Evolutionary conservation across 345 rosid genomes (phyloP).

Genomic region (Sisymbrium irio): DNA sequence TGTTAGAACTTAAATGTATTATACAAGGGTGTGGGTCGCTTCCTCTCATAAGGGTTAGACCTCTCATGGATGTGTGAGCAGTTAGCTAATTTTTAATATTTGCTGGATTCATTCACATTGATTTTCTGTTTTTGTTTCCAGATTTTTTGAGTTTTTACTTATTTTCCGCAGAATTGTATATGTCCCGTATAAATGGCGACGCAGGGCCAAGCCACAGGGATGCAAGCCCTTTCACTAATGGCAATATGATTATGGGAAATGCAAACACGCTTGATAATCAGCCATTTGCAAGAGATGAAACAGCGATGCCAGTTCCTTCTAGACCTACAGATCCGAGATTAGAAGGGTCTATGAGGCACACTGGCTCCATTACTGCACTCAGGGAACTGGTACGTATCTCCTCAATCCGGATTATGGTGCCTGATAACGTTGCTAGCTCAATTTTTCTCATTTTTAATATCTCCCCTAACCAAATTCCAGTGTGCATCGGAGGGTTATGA

Average conservation of each 20-base stretch:
- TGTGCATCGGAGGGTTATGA: conserved; percentile 79
- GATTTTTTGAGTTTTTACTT: not conserved
- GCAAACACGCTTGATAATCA: conserved; percentile 48
- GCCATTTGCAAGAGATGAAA: conserved; percentile 53
- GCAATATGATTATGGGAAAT: conserved; percentile 53
- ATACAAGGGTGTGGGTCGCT: conserved; percentile 3
- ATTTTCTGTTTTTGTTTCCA: conserved; percentile 14
- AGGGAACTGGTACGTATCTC: conserved; percentile 72
- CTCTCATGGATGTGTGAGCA: conserved; percentile 3
- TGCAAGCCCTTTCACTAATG: conserved; percentile 49
- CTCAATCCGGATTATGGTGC: not conserved
- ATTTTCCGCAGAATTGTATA: conserved; percentile 61
- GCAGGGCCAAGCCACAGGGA: conserved; percentile 57
- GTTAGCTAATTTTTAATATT: not conserved
- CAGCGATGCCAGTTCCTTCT: conserved; percentile 54
- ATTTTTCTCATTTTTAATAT: conserved; percentile 18
- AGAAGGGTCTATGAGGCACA: conserved; percentile 57
- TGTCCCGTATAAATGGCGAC: conserved; percentile 51
- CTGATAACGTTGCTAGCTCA: conserved; percentile 3
- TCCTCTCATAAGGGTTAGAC: conserved; percentile 12
- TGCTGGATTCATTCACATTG: not conserved
- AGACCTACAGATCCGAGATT: conserved; percentile 64
- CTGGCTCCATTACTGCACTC: conserved; percentile 68
- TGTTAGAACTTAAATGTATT: conserved; percentile 10
- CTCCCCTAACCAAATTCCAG: conserved; percentile 40